Percentiles rank a stretch among this genome's conserved stretches.
Conservation (phyloP, 225 moss, liverwort and hornwort species). For the Antitrichia curtipendula region DNA sequence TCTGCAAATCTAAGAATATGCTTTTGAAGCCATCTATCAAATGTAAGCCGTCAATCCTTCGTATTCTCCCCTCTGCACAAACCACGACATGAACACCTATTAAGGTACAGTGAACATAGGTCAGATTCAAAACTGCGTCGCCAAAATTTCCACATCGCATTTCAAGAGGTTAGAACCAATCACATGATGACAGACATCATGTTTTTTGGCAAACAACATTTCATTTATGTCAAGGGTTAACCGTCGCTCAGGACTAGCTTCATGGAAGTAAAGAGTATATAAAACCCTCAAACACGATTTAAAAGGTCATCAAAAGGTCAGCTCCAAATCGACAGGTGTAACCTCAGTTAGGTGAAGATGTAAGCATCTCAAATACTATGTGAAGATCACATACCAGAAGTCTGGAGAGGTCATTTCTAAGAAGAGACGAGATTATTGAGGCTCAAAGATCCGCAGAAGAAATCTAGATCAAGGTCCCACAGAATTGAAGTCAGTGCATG, state of each 20-base stretch:
- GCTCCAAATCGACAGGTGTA: neutral
- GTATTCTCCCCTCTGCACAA: neutral
- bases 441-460: neutral
- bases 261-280: neutral
- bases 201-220: neutral
- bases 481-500: neutral
- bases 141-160: neutral
- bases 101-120: neutral
- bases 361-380: neutral
- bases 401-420: neutral
- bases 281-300: neutral
- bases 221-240: neutral
- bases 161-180: neutral
- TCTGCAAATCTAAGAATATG: neutral
- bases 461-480: slow-evolving; percentile 1
- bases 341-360: neutral
- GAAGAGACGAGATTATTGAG: neutral
- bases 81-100: neutral
- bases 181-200: neutral
- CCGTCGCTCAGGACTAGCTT: neutral
- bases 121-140: neutral
- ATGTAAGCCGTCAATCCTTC: neutral
- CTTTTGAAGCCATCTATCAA: neutral
- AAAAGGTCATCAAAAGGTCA: neutral
- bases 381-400: neutral